Conservation (phyloP, 257 asterid species). For the Knoxia roxburghii region DNA sequence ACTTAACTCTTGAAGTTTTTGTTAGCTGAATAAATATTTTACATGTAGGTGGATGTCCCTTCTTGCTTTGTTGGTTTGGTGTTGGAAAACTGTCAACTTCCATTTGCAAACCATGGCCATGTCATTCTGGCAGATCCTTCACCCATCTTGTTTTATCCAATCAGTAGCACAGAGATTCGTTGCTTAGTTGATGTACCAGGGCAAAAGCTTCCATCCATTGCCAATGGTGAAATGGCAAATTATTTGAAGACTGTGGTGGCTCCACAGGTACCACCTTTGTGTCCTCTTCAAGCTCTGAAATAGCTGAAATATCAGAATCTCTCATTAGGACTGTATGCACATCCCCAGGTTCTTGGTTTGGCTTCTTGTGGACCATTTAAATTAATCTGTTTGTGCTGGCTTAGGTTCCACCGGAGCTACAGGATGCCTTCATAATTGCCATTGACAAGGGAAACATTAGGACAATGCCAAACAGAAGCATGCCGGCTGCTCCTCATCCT, state of each 20-base stretch:
- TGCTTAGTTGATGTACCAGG: conserved; percentile 56
- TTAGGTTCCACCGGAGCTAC: conserved; percentile 45
- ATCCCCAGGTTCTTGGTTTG: not conserved
- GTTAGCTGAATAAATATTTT: not conserved
- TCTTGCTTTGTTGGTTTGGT: conserved; percentile 50
- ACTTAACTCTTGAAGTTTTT: not conserved
- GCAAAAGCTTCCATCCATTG: conserved; percentile 47
- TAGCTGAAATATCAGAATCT: not conserved
- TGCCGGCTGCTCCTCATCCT: conserved; percentile 52
- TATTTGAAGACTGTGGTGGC: conserved; percentile 42
- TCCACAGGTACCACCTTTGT: conserved; percentile 36
- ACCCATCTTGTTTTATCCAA: conserved; percentile 46
- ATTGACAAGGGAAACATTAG: conserved; percentile 43
- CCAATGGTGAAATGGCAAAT: conserved; percentile 49
- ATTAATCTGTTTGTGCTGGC: conserved; percentile 3
- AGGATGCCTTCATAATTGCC: conserved; percentile 36
- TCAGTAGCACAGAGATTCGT: conserved; percentile 43
- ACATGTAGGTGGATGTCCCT: conserved; percentile 39
- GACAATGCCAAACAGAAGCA: conserved; percentile 52
- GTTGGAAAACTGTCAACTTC: conserved; percentile 43
- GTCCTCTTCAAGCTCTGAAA: not conserved
- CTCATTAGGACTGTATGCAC: not conserved
- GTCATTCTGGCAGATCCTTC: conserved; percentile 51
- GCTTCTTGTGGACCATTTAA: conserved; percentile 2
- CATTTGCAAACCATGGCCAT: conserved; percentile 49